Evolutionary conservation across 371 early-diverging fungal species (phyloP).

Genomic region (Syncephalis fuscata): DNA sequence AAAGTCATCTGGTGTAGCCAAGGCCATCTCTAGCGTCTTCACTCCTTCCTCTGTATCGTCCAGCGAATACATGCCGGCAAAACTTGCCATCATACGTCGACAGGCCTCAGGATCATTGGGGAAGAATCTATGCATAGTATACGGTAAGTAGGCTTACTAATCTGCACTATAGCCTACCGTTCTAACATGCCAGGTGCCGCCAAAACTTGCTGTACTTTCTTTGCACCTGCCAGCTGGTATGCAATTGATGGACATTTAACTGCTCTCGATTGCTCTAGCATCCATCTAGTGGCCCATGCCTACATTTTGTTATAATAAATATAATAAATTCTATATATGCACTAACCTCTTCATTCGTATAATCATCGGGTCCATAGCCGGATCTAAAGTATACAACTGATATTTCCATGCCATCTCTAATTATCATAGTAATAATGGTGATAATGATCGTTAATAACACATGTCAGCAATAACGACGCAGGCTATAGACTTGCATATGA

Average conservation of each 20-base stretch:
- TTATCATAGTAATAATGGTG: no score
- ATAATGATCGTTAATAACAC: no score
- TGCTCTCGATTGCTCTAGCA: slow-evolving; percentile 64
- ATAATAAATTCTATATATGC: background rate
- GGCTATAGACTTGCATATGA: slow-evolving; percentile 25
- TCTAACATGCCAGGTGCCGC: slow-evolving; percentile 68
- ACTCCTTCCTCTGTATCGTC: slow-evolving; percentile 51
- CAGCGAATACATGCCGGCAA: slow-evolving; percentile 82
- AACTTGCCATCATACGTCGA: slow-evolving; percentile 11
- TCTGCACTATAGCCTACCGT: slow-evolving; percentile 35
- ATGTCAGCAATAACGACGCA: background rate
- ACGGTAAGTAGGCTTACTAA: background rate
- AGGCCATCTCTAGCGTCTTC: slow-evolving; percentile 44
- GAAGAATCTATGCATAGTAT: slow-evolving; percentile 24
- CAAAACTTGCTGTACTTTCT: slow-evolving; percentile 91
- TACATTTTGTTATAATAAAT: slow-evolving; percentile 3
- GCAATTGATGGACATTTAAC: slow-evolving; percentile 84
- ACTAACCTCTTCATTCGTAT: slow-evolving; percentile 25
- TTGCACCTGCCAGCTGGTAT: slow-evolving; percentile 89
- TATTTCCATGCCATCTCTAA: slow-evolving; percentile 54
- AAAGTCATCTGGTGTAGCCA: slow-evolving; percentile 38
- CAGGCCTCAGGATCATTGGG: slow-evolving; percentile 27
- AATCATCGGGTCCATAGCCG: slow-evolving; percentile 85
- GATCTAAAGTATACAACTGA: slow-evolving; percentile 86
- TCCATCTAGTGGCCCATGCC: slow-evolving; percentile 78